Percentiles rank a stretch among this genome's conserved stretches.
Evolutionary conservation across 1,284 basidiomycete species (phyloP).

Genomic region (Sanghuangporus weigelae): DNA sequence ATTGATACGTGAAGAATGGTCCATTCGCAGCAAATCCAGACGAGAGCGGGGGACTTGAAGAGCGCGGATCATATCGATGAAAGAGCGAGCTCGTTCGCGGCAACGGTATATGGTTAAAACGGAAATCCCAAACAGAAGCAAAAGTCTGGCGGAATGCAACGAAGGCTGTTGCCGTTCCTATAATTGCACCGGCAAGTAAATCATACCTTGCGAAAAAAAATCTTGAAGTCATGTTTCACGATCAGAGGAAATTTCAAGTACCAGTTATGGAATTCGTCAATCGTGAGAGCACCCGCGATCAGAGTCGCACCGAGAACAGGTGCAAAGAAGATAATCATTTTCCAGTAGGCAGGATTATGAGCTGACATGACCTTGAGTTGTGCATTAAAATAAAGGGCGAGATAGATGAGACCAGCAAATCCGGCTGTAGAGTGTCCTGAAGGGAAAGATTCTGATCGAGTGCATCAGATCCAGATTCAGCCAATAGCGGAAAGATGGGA

Average conservation of each 20-base stretch:
- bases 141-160: constrained; percentile 53
- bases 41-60: constrained; percentile 16
- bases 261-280: constrained; percentile 53
- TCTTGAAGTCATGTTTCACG: not conserved
- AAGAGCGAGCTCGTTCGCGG: constrained; percentile 41
- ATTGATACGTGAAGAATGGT: constrained; percentile 30
- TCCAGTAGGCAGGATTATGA: constrained; percentile 52
- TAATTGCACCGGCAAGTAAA: constrained; percentile 44
- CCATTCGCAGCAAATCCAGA: constrained; percentile 9
- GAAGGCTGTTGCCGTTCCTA: constrained; percentile 42
- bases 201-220: constrained; percentile 33
- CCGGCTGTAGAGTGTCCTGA: constrained; percentile 45
- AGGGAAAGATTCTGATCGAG: constrained; percentile 37
- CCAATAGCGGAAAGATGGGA: not conserved
- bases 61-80: constrained; percentile 27
- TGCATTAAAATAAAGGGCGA: constrained; percentile 53
- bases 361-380: constrained; percentile 54
- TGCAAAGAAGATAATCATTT: constrained; percentile 52
- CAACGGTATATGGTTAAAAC: constrained; percentile 52
- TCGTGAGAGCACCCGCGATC: constrained; percentile 51
- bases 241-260: not conserved
- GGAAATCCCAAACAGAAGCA: constrained; percentile 48
- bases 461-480: not conserved
- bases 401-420: constrained; percentile 46
- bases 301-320: constrained; percentile 52